Conservation (phyloP, 179 eudicot species). For the Amaranthus tricolor region DNA sequence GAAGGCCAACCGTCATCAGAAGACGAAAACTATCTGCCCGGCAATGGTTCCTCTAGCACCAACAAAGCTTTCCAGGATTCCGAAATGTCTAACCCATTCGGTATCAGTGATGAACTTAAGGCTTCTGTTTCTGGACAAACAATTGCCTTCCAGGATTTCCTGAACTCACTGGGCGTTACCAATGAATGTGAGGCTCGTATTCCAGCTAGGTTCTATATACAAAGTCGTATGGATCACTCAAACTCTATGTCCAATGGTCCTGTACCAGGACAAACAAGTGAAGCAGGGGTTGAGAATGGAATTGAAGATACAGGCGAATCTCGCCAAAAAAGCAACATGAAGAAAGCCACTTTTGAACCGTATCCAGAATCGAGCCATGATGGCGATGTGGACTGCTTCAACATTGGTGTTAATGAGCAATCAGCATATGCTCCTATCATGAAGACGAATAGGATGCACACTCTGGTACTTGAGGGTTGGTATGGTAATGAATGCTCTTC, state of each 20-base stretch:
- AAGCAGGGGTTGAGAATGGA: slow-evolving; percentile 10
- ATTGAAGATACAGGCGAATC: slow-evolving; percentile 8
- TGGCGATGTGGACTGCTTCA: slow-evolving; percentile 18
- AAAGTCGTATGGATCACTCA: slow-evolving; percentile 35
- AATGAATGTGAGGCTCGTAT: no score
- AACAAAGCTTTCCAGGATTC: slow-evolving; percentile 11
- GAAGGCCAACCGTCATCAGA: slow-evolving; percentile 16
- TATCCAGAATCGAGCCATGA: slow-evolving; percentile 20
- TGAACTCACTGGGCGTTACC: no score
- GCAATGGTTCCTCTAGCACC: neutral
- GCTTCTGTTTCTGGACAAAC: slow-evolving; percentile 31
- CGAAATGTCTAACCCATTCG: slow-evolving; percentile 28
- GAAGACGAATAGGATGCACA: slow-evolving; percentile 18
- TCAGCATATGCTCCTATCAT: neutral
- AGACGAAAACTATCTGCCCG: slow-evolving; percentile 19
- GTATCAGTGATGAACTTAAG: slow-evolving; percentile 33
- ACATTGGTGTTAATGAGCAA: neutral
- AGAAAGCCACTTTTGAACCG: slow-evolving; percentile 27
- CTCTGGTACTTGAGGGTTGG: slow-evolving; percentile 37
- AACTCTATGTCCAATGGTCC: slow-evolving; percentile 20
- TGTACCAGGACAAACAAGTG: neutral
- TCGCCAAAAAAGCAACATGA: neutral
- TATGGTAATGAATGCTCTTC: slow-evolving; percentile 45
- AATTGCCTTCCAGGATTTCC: no score
- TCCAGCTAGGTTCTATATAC: slow-evolving; percentile 54